phyloP scores from a whole-genome alignment of 768 basidiomycete species.

The Coprinopsis sp. region DNA sequence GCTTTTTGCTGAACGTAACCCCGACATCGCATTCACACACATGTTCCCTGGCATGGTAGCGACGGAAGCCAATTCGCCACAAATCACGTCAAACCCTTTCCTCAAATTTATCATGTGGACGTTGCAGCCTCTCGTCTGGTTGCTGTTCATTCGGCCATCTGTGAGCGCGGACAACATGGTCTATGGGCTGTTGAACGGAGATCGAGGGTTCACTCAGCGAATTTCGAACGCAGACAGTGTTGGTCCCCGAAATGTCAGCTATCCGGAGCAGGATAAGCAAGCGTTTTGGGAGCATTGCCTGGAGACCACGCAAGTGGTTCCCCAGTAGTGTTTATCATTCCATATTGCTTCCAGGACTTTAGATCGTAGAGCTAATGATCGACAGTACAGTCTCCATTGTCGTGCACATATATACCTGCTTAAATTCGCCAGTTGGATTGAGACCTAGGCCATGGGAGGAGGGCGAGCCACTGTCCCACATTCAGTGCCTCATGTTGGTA shows the following conservation, averaged over 20 bases:
- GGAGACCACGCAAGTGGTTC: conserved; percentile 7
- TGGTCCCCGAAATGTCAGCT: conserved; percentile 16
- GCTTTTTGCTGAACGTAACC: conserved; percentile 27
- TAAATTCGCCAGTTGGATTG: no score
- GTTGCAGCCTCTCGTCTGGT: conserved; percentile 17
- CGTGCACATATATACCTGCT: no score
- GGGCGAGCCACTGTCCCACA: no score
- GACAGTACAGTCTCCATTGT: no score
- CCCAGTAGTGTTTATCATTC: no score
- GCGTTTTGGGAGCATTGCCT: conserved; percentile 19
- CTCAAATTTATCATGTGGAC: conserved; percentile 8
- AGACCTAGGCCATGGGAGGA: no score
- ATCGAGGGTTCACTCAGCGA: conserved; percentile 19
- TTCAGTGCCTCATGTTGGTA: no score
- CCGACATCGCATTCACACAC: conserved; percentile 40
- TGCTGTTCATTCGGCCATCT: conserved; percentile 16
- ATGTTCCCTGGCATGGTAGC: conserved; percentile 37
- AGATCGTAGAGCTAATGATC: no score
- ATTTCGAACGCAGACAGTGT: conserved; percentile 19
- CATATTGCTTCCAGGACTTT: no score
- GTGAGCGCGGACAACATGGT: conserved; percentile 29
- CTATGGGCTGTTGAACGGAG: conserved; percentile 22
- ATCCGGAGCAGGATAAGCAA: conserved; percentile 11
- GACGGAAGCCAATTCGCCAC: conserved; percentile 18
- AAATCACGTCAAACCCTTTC: conserved; percentile 9